Percentiles rank a stretch among this genome's conserved stretches.
These are phyloP conservation scores for Pleomassaria siparia DNA, from an alignment of 2,329 filamentous ascomycete genomes.

Conservation along the genomic window DNA sequence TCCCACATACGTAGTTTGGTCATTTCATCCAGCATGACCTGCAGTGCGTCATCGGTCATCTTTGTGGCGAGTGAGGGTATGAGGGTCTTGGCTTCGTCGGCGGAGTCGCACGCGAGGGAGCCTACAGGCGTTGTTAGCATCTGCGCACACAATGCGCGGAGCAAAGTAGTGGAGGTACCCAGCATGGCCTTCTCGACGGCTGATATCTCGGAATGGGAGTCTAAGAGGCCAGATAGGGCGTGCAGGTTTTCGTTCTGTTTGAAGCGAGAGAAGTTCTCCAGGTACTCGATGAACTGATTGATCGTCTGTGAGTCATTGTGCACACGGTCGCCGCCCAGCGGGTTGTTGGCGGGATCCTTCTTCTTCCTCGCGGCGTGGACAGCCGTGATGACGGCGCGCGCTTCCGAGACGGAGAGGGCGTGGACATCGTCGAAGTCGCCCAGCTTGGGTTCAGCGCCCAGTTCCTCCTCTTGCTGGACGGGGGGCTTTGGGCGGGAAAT, in stretches of 20 bases:
- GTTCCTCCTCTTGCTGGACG: conserved; percentile 80
- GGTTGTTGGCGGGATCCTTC: conserved; percentile 64
- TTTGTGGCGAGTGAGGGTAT: conserved; percentile 89
- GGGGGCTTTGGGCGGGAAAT: conserved; percentile 59
- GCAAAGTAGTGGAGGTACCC: conserved; percentile 56
- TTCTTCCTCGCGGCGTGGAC: conserved; percentile 78
- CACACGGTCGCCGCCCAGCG: conserved; percentile 81
- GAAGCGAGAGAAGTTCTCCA: conserved; percentile 93
- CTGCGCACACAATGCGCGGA: neutral
- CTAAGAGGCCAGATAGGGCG: conserved; percentile 85
- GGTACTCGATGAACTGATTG: conserved; percentile 85
- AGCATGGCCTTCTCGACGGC: conserved; percentile 94
- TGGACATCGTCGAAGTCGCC: conserved; percentile 93
- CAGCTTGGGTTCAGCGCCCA: conserved; percentile 75
- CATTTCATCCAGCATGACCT: conserved; percentile 87
- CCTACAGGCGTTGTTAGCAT: conserved; percentile 55
- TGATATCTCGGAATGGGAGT: conserved; percentile 75
- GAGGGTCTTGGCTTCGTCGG: conserved; percentile 94
- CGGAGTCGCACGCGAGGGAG: conserved; percentile 85
- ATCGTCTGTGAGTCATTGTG: conserved; percentile 62
- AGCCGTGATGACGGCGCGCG: conserved; percentile 86
- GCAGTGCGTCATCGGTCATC: conserved; percentile 84
- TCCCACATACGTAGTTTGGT: conserved; percentile 64
- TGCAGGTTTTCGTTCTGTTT: conserved; percentile 94
- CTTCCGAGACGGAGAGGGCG: conserved; percentile 89